Conservation (phyloP, 768 basidiomycete genomes). For the Termitomyces sp. region DNA sequence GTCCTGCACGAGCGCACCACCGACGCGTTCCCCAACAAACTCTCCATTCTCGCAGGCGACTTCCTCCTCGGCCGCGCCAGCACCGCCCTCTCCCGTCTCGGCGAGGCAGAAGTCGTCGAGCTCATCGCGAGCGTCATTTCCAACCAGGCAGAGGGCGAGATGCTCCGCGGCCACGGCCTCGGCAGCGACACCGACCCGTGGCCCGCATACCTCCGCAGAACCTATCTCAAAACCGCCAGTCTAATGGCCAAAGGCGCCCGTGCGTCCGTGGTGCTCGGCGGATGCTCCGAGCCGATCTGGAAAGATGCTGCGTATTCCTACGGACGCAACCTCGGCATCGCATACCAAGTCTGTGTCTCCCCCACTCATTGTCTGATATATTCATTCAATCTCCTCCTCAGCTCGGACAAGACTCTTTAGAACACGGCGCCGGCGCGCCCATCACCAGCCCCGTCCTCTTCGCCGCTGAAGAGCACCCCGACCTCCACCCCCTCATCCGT, state of each 20-base stretch:
- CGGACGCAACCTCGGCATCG: constrained; percentile 85
- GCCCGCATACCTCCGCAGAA: constrained; percentile 61
- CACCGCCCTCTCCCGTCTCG: constrained; percentile 81
- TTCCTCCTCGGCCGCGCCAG: constrained; percentile 91
- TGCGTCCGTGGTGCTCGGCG: constrained; percentile 84
- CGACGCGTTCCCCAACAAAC: constrained; percentile 84
- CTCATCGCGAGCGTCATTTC: constrained; percentile 87
- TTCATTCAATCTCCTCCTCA: constrained; percentile 22
- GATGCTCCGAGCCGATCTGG: constrained; percentile 65
- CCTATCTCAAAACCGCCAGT: constrained; percentile 86
- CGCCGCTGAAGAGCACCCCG: constrained; percentile 80
- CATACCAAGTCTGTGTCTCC: constrained; percentile 32
- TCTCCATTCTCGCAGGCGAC: constrained; percentile 91
- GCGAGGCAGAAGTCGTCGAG: constrained; percentile 88
- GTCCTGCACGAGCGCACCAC: constrained; percentile 83
- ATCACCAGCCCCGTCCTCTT: constrained; percentile 83
- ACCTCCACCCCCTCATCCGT: constrained; percentile 69
- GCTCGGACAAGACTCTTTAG: constrained; percentile 83
- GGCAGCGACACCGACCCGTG: constrained; percentile 52
- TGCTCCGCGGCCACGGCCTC: constrained; percentile 67
- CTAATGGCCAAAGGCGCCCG: constrained; percentile 86
- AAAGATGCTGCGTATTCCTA: constrained; percentile 91
- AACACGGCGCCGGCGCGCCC: constrained; percentile 39
- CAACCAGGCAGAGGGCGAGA: constrained; percentile 96
- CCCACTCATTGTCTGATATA: neutral